A percentile compares a stretch with the other conserved stretches of the same genome.
phyloP scores from a whole-genome alignment of 257 asterid species.

The Osmanthus fragrans region DNA sequence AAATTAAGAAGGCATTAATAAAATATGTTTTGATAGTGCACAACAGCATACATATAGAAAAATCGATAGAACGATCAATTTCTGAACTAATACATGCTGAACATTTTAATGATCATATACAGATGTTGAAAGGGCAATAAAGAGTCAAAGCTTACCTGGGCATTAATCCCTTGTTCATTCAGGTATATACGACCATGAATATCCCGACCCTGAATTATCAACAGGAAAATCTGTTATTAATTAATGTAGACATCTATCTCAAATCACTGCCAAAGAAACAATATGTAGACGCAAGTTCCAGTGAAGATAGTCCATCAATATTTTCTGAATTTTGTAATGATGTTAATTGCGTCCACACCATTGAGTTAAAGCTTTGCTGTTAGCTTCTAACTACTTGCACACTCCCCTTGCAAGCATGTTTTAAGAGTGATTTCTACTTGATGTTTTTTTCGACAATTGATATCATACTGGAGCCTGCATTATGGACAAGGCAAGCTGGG shows the following conservation, averaged over 20 bases:
- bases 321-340: not conserved
- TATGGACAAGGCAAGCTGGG: not conserved
- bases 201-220: conserved; percentile 62
- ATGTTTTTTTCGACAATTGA: not conserved
- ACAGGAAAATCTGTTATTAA: conserved; percentile 15
- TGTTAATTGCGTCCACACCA: not conserved
- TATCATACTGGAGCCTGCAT: not conserved
- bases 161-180: conserved; percentile 94
- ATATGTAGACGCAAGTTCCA: not conserved
- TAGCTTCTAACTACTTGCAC: not conserved
- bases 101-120: not conserved
- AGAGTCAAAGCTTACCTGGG: conserved; percentile 60
- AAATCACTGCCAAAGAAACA: conserved; percentile 12
- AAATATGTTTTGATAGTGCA: not conserved
- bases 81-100: not conserved
- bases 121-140: conserved; percentile 3
- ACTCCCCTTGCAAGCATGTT: not conserved
- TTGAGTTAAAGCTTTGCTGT: not conserved
- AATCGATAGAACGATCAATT: not conserved
- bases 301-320: not conserved
- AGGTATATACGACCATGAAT: conserved; percentile 87
- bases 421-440: not conserved
- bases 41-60: not conserved
- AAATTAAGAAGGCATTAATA: not conserved
- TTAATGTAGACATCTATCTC: not conserved